Percentiles rank a stretch among this genome's conserved stretches.
Evolutionary conservation across 148 eudicot species (phyloP).

Genomic region (Vaccinium macrocarpon): DNA sequence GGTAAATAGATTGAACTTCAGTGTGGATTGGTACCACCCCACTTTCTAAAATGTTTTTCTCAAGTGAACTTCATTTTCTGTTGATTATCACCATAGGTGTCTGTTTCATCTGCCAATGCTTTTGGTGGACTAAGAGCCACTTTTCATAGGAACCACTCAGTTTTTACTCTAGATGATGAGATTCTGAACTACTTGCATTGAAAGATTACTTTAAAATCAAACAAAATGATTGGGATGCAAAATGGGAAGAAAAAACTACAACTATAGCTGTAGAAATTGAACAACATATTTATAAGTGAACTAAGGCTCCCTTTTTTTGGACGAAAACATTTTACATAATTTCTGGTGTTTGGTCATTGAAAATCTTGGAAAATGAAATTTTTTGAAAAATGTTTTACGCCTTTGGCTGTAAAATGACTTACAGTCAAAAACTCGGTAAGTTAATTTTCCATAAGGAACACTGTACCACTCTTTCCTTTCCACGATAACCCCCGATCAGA

Average conservation of each 20-base stretch:
- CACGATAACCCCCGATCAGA: no score
- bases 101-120: slow-evolving; percentile 10
- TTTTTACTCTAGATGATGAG: neutral
- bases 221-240: neutral
- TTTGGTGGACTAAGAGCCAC: neutral
- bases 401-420: no score
- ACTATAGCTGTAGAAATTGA: neutral
- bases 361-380: no score
- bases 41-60: neutral
- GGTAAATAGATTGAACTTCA: neutral
- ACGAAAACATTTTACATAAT: no score
- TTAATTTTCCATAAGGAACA: no score
- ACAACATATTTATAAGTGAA: neutral
- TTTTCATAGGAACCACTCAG: slow-evolving; percentile 6
- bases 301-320: no score
- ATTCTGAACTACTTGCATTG: neutral
- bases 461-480: no score
- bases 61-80: neutral
- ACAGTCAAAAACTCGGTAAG: no score
- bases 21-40: neutral
- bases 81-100: slow-evolving; percentile 12
- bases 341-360: no score
- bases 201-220: neutral
- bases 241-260: neutral
- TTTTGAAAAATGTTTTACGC: no score